Evolutionary conservation across 177 flowering plant species (phyloP).

Genomic region (Telopea speciosissima): DNA sequence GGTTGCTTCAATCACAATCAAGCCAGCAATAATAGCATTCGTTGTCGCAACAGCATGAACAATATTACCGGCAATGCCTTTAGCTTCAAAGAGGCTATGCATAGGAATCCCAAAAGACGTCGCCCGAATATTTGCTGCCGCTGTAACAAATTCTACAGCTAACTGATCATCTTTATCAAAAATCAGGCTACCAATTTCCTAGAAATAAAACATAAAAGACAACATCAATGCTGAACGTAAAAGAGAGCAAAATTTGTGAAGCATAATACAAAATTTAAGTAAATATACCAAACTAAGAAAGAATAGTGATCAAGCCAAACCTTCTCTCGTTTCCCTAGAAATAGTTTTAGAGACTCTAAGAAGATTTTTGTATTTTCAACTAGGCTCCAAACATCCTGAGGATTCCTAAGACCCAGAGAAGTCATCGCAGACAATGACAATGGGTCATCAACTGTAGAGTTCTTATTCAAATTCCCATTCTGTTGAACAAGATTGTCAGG

Average conservation of each 20-base stretch:
- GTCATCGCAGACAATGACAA: conserved; percentile 73
- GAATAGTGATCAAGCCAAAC: conserved; percentile 25
- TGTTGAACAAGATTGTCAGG: conserved; percentile 28
- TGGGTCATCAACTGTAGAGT: conserved; percentile 27
- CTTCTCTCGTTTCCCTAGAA: conserved; percentile 65
- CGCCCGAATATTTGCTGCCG: conserved; percentile 97
- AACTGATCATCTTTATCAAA: conserved; percentile 98
- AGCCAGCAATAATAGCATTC: conserved; percentile 91
- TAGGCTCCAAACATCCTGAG: conserved; percentile 91
- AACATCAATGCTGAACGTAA: neutral
- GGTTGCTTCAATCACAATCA: conserved; percentile 95
- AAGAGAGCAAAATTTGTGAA: neutral
- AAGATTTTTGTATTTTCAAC: conserved; percentile 71
- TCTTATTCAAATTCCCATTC: conserved; percentile 53
- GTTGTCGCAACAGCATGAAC: conserved; percentile 99
- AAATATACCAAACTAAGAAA: neutral
- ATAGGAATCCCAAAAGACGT: conserved; percentile 86
- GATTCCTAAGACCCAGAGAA: conserved; percentile 77
- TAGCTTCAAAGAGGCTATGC: conserved; percentile 96
- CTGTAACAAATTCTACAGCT: conserved; percentile 97
- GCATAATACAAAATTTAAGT: neutral
- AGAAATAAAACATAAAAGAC: conserved; percentile 11
- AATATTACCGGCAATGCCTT: conserved; percentile 98
- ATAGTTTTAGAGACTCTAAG: conserved; percentile 72
- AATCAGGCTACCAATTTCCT: conserved; percentile 83